A percentile compares a stretch with the other conserved stretches of the same genome.
Conservation (phyloP, 1,284 basidiomycete genomes). For the Ustilago crameri region DNA sequence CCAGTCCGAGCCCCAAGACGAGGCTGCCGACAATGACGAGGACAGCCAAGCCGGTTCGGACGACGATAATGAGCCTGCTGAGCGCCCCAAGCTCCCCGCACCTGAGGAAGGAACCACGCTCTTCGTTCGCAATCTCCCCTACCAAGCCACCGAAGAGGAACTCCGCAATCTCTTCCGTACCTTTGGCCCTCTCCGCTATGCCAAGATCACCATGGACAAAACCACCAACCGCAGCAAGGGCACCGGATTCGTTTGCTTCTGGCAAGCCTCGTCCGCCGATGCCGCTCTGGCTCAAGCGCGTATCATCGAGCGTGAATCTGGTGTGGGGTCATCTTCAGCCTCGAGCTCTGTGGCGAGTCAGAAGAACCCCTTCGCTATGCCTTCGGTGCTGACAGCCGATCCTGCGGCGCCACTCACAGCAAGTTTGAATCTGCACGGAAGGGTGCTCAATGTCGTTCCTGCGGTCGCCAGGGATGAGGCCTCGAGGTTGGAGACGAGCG, state of each 20-base stretch:
- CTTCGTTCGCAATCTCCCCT: conserved; percentile 94
- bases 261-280: conserved; percentile 91
- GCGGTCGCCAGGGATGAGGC: conserved; percentile 93
- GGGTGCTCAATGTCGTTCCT: conserved; percentile 87
- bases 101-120: conserved; percentile 79
- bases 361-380: conserved; percentile 62
- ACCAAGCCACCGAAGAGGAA: conserved; percentile 74
- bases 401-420: conserved; percentile 86
- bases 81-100: conserved; percentile 57
- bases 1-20: conserved; percentile 70
- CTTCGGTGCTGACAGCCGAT: conserved; percentile 78
- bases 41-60: conserved; percentile 64
- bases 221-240: conserved; percentile 87
- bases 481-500: conserved; percentile 84
- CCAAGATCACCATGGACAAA: conserved; percentile 87
- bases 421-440: conserved; percentile 87
- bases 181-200: conserved; percentile 93
- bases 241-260: conserved; percentile 97
- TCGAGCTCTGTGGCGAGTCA: conserved; percentile 19
- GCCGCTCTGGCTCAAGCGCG: conserved; percentile 81
- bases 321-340: conserved; percentile 18
- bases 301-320: conserved; percentile 59
- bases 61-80: conserved; percentile 47
- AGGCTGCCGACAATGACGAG: conserved; percentile 46
- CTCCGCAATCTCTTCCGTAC: conserved; percentile 68